These are phyloP conservation scores for Ganoderma leucocontextum DNA, from an alignment of 1,284 basidiomycete genomes.

Conservation along the genomic window DNA sequence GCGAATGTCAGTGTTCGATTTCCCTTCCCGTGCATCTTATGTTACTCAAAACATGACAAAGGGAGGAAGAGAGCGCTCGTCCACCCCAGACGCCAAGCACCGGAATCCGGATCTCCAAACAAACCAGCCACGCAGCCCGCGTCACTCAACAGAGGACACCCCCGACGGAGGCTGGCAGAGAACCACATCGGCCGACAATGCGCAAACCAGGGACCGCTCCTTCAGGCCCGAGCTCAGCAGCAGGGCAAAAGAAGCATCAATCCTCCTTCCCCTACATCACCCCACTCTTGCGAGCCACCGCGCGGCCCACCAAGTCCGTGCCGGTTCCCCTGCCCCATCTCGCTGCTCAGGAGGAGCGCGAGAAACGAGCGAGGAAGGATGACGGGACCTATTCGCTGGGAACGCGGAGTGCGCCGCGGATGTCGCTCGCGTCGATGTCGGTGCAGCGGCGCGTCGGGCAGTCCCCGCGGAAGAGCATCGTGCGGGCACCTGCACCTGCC, in stretches of 20 bases:
- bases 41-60: neutral
- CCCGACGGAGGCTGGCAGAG: neutral
- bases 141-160: neutral
- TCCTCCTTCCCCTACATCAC: constrained; percentile 31
- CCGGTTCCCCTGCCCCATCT: constrained; percentile 14
- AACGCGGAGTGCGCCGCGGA: constrained; percentile 18
- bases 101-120: neutral
- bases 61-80: neutral
- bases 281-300: constrained; percentile 18
- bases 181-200: neutral
- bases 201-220: constrained; percentile 9
- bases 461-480: constrained; percentile 19
- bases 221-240: neutral
- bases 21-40: too few relatives aligned
- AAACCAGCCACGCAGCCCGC: neutral
- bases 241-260: constrained; percentile 4
- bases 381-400: neutral
- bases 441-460: constrained; percentile 25
- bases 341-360: constrained; percentile 12
- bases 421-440: constrained; percentile 27
- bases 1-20: neutral
- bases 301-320: constrained; percentile 15
- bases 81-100: neutral
- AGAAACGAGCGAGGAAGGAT: neutral
- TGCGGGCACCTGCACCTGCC: neutral